Conservation (phyloP, 2,329 filamentous ascomycete species). For the Paracorniculantispora psalliotae region DNA sequence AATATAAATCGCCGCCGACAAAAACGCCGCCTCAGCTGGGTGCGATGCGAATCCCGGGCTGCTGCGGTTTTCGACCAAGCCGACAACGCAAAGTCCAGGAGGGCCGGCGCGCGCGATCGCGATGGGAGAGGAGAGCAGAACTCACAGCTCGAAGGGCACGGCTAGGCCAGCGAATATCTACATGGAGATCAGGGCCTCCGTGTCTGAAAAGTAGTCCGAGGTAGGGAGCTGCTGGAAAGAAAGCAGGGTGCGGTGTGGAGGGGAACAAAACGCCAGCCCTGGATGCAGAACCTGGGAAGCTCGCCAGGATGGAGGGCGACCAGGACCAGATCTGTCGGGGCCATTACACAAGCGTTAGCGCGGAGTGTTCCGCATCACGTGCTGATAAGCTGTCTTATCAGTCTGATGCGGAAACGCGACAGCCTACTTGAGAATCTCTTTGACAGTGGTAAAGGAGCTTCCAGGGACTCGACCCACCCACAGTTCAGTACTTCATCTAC, state of each 20-base stretch:
- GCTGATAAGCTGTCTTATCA: slow-evolving; percentile 24
- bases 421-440: too few species aligned
- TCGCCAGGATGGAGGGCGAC: slow-evolving; percentile 27
- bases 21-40: not conserved
- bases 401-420: slow-evolving; percentile 8
- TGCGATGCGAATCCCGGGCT: not conserved
- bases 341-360: slow-evolving; percentile 23
- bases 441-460: too few species aligned
- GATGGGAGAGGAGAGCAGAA: slow-evolving; percentile 19
- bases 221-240: slow-evolving; percentile 7
- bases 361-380: slow-evolving; percentile 31
- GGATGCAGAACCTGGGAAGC: slow-evolving; percentile 33
- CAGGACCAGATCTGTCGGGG: slow-evolving; percentile 30
- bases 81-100: slow-evolving; percentile 14
- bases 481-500: too few species aligned
- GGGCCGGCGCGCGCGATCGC: slow-evolving; percentile 24
- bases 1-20: not conserved
- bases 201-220: slow-evolving; percentile 19
- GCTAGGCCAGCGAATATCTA: slow-evolving; percentile 29
- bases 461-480: too few species aligned
- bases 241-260: slow-evolving; percentile 13
- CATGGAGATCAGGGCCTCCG: slow-evolving; percentile 23
- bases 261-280: slow-evolving; percentile 19
- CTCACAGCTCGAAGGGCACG: slow-evolving; percentile 31
- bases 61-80: slow-evolving; percentile 2